Percentiles rank a stretch among this genome's conserved stretches.
These are phyloP conservation scores for Massarina eburnea DNA, from an alignment of 2,329 filamentous ascomycete species.

Conservation along the genomic window DNA sequence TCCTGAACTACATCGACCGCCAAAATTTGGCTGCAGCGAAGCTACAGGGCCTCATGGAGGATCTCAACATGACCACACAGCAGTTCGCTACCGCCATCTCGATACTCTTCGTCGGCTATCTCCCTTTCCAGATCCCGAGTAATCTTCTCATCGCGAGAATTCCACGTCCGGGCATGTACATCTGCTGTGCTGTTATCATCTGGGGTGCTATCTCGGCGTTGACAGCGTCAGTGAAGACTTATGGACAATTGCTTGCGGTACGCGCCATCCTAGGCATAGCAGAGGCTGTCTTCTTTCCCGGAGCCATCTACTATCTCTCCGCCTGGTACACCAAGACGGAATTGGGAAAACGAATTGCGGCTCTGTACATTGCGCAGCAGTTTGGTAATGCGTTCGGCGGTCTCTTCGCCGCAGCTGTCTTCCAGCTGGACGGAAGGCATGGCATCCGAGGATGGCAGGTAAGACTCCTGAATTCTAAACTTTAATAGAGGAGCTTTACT, in stretches of 20 bases:
- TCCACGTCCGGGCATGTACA: slow-evolving; percentile 19
- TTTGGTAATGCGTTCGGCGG: slow-evolving; percentile 45
- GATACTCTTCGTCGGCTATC: slow-evolving; percentile 57
- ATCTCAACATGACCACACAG: slow-evolving; percentile 21
- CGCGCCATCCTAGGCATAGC: slow-evolving; percentile 27
- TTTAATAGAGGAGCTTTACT: too few species aligned
- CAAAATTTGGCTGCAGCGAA: slow-evolving; percentile 22
- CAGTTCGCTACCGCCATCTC: slow-evolving; percentile 41
- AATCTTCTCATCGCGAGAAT: slow-evolving; percentile 23
- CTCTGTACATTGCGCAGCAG: slow-evolving; percentile 39
- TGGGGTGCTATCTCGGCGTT: slow-evolving; percentile 23
- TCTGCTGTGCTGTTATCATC: slow-evolving; percentile 18
- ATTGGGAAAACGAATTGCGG: slow-evolving; percentile 33
- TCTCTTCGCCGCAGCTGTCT: slow-evolving; percentile 41
- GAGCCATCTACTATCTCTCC: slow-evolving; percentile 61
- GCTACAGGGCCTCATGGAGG: slow-evolving; percentile 22
- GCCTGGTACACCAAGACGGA: slow-evolving; percentile 64
- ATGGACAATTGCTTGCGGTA: slow-evolving; percentile 20
- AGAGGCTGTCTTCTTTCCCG: slow-evolving; percentile 56
- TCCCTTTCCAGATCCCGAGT: slow-evolving; percentile 22
- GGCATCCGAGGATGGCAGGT: slow-evolving; percentile 31
- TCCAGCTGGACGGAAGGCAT: slow-evolving; percentile 26
- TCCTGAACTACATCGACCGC: slow-evolving; percentile 24
- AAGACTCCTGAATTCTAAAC: too few species aligned
- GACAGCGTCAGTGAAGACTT: slow-evolving; percentile 17